These are phyloP conservation scores for Fusarium protoensiforme DNA, from an alignment of 2,329 filamentous ascomycete genomes.

Conservation along the genomic window DNA sequence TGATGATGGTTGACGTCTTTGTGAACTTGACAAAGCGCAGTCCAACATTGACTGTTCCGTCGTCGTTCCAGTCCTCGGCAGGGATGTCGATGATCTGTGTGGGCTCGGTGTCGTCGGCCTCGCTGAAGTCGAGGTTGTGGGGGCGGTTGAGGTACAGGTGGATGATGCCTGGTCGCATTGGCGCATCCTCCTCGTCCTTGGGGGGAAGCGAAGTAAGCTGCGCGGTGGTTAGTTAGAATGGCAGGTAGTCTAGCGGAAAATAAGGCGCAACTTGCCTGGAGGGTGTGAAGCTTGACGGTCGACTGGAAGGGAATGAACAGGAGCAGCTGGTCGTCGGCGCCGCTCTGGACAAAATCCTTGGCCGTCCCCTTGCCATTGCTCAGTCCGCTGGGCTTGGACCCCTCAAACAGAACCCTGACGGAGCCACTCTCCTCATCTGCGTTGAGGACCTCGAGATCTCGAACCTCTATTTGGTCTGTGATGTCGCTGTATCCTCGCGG, in stretches of 20 bases:
- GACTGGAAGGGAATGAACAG: conserved; percentile 91
- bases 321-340: conserved; percentile 96
- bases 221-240: conserved; percentile 46
- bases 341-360: conserved; percentile 93
- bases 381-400: conserved; percentile 72
- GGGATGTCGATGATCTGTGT: conserved; percentile 83
- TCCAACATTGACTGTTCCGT: conserved; percentile 77
- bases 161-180: conserved; percentile 84
- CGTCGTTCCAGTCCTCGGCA: conserved; percentile 82
- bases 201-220: conserved; percentile 86
- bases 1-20: conserved; percentile 84
- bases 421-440: conserved; percentile 80
- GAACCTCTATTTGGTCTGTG: conserved; percentile 82
- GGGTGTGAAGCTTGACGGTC: conserved; percentile 87
- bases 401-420: conserved; percentile 80
- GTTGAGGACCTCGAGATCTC: conserved; percentile 88
- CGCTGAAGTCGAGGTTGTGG: conserved; percentile 93
- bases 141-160: conserved; percentile 89
- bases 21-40: conserved; percentile 98
- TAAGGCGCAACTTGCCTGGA: conserved; percentile 63
- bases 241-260: neutral
- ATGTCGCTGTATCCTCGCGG: conserved; percentile 87
- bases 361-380: conserved; percentile 61
- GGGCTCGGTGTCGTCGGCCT: conserved; percentile 86
- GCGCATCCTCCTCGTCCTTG: conserved; percentile 76